Evolutionary conservation across 768 basidiomycete genomes (phyloP).

Genomic region (Rhizopogon vulgaris): DNA sequence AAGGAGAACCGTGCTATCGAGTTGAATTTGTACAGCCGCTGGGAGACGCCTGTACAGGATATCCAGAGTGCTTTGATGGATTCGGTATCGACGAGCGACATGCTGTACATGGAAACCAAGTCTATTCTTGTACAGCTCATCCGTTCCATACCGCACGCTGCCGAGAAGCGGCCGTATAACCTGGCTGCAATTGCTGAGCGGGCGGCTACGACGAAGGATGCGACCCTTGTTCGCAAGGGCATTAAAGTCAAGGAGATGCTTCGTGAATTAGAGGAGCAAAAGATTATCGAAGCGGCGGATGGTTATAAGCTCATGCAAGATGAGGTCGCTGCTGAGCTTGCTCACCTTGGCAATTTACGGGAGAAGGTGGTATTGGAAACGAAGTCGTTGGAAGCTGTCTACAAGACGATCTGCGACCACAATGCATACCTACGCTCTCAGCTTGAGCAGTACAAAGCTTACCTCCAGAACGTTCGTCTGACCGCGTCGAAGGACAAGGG

Average conservation of each 20-base stretch:
- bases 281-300: constrained; percentile 76
- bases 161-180: constrained; percentile 85
- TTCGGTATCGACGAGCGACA: constrained; percentile 94
- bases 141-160: constrained; percentile 82
- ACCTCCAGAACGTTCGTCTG: constrained; percentile 92
- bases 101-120: constrained; percentile 99
- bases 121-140: constrained; percentile 98
- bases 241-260: constrained; percentile 99
- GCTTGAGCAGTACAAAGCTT: constrained; percentile 99
- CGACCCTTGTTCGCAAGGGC: constrained; percentile 89
- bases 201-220: constrained; percentile 96
- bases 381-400: constrained; percentile 90
- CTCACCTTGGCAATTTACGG: constrained; percentile 91
- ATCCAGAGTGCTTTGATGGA: constrained; percentile 96
- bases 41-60: constrained; percentile 99
- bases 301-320: constrained; percentile 95
- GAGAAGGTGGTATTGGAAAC: constrained; percentile 95
- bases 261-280: constrained; percentile 87
- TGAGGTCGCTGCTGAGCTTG: constrained; percentile 91
- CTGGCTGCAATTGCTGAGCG: constrained; percentile 85
- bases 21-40: constrained; percentile 88
- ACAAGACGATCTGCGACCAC: constrained; percentile 99
- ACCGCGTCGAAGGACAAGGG: constrained; percentile 88
- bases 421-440: constrained; percentile 95
- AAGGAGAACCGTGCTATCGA: constrained; percentile 97